A percentile compares a stretch with the other conserved stretches of the same genome.
phyloP scores from a whole-genome alignment of 148 eudicot species.

The Silene latifolia region DNA sequence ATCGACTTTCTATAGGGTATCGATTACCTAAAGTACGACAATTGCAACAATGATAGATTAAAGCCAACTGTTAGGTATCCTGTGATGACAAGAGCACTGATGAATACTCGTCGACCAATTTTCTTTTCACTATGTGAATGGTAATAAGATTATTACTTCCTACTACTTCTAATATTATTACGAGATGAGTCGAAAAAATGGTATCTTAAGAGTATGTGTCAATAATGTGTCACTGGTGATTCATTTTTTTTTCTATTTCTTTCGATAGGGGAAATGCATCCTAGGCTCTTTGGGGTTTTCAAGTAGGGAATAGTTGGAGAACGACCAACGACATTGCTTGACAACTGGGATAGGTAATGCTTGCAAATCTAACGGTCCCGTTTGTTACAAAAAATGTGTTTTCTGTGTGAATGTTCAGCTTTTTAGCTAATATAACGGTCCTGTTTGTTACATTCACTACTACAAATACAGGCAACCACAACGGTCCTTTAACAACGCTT shows the following conservation, averaged over 20 bases:
- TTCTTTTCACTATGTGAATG: constrained; percentile 77
- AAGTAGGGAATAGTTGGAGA: constrained; percentile 87
- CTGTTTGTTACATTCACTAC: too few species aligned
- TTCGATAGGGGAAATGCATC: constrained; percentile 75
- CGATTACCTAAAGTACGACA: constrained; percentile 90
- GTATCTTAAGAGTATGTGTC: not conserved
- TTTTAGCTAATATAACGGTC: too few species aligned
- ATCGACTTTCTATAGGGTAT: constrained; percentile 44
- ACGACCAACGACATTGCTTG: constrained; percentile 66
- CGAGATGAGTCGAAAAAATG: not conserved
- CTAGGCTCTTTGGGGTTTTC: constrained; percentile 72
- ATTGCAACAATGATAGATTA: constrained; percentile 54
- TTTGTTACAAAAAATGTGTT: too few species aligned
- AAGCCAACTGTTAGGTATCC: constrained; percentile 80
- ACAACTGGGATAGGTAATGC: too few species aligned
- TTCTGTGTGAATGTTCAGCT: too few species aligned
- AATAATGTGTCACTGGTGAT: not conserved
- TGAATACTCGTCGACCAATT: constrained; percentile 73
- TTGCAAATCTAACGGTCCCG: too few species aligned
- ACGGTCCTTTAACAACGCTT: too few species aligned
- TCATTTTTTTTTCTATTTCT: not conserved
- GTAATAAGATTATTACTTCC: too few species aligned
- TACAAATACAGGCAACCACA: too few species aligned
- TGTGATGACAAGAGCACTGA: constrained; percentile 73
- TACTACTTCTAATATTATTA: not conserved